Evolutionary conservation across 768 basidiomycete genomes (phyloP).

Genomic region (Hemileccinum rubropunctum): DNA sequence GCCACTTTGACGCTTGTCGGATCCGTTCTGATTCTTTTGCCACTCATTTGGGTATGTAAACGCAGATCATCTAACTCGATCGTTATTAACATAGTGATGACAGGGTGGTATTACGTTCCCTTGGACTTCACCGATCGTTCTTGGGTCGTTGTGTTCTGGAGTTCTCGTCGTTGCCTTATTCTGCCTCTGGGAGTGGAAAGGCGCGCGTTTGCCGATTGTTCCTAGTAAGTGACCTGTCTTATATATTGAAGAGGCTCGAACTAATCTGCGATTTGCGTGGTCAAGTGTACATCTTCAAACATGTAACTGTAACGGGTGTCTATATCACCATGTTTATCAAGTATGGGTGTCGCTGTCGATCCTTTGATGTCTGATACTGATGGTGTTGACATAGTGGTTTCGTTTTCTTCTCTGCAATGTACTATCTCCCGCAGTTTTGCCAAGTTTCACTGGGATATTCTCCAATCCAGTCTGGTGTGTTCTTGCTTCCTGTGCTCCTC

Average conservation of each 20-base stretch:
- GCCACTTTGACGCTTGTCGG: constrained; percentile 55
- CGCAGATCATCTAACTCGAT: not conserved
- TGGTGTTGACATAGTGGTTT: constrained; percentile 41
- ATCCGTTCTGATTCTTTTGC: constrained; percentile 62
- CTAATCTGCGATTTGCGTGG: not conserved
- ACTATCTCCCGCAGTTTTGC: constrained; percentile 75
- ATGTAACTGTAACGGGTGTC: constrained; percentile 62
- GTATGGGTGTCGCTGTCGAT: constrained; percentile 30
- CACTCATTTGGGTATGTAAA: constrained; percentile 63
- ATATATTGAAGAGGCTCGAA: not conserved
- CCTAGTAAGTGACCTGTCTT: constrained; percentile 46
- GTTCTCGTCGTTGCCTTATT: constrained; percentile 54
- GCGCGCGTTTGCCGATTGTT: constrained; percentile 67
- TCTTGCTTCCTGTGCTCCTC: constrained; percentile 67
- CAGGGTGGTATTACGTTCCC: constrained; percentile 72
- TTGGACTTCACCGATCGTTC: constrained; percentile 65
- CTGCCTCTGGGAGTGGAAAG: constrained; percentile 71
- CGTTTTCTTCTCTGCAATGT: constrained; percentile 61
- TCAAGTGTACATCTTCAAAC: constrained; percentile 74
- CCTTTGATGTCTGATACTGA: constrained; percentile 1
- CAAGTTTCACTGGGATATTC: constrained; percentile 68
- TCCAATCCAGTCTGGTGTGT: constrained; percentile 60
- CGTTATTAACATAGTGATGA: constrained; percentile 1
- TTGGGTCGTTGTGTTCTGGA: constrained; percentile 58
- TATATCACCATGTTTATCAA: constrained; percentile 71